Conservation (phyloP, 73 alveolate genomes). For the Tetrahymena borealis region DNA sequence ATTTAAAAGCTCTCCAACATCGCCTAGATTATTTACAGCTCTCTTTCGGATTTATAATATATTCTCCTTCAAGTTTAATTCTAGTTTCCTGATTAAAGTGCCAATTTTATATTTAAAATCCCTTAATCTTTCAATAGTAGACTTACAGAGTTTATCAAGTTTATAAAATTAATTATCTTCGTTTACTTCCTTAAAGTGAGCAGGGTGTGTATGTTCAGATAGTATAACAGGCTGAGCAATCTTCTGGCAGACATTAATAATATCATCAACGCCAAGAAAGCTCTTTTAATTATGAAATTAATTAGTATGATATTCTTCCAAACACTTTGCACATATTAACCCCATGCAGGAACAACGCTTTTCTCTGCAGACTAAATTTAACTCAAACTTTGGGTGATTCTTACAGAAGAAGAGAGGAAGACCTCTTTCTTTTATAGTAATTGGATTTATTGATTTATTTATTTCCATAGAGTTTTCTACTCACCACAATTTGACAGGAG, state of each 20-base stretch:
- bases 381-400: background rate
- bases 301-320: background rate
- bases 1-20: background rate
- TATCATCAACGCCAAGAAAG: background rate
- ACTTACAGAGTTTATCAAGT: background rate
- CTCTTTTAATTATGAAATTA: background rate
- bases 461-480: too few relatives aligned
- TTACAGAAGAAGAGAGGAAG: background rate
- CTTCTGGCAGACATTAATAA: background rate
- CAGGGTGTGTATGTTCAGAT: background rate
- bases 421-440: background rate
- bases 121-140: background rate
- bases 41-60: background rate
- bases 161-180: background rate
- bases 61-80: background rate
- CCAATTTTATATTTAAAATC: background rate
- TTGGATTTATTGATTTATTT: background rate
- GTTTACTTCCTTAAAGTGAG: background rate
- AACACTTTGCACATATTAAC: background rate
- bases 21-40: background rate
- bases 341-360: background rate
- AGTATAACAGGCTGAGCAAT: background rate
- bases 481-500: too few relatives aligned
- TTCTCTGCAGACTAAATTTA: background rate
- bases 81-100: background rate